Percentiles rank a stretch among this genome's conserved stretches.
phyloP scores from a whole-genome alignment of 805 yeast species.

The Candida sonorensis region DNA sequence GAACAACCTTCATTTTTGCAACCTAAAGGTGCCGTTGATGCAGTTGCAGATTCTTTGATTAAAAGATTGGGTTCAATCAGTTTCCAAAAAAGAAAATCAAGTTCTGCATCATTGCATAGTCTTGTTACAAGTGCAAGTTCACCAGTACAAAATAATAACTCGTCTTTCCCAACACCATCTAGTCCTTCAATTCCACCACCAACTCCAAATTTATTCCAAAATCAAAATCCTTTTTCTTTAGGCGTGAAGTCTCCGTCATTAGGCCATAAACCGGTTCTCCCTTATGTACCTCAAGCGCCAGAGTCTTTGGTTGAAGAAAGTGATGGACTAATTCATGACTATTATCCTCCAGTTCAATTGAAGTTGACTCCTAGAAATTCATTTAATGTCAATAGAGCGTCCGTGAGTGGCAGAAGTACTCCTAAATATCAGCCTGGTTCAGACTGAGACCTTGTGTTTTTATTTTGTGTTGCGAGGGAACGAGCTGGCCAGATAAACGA shows the following conservation, averaged over 20 bases:
- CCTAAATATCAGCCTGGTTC: constrained; percentile 6
- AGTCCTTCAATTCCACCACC: constrained; percentile 6
- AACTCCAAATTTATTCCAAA: constrained; percentile 4
- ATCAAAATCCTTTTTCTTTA: constrained; percentile 11
- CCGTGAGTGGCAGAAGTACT: constrained; percentile 8
- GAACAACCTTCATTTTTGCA: constrained; percentile 21
- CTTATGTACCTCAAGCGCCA: constrained; percentile 6
- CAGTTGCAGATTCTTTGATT: constrained; percentile 41
- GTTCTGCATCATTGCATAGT: constrained; percentile 17
- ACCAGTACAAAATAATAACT: too few species aligned
- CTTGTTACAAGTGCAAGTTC: constrained; percentile 5
- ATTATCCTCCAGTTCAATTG: too few species aligned
- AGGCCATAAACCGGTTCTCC: constrained; percentile 13
- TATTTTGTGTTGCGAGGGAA: too few species aligned
- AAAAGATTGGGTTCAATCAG: constrained; percentile 42
- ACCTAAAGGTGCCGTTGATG: constrained; percentile 40
- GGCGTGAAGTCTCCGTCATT: constrained; percentile 8
- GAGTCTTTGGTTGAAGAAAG: constrained; percentile 5
- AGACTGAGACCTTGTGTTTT: too few species aligned
- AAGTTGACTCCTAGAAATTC: constrained; percentile 21
- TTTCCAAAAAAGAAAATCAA: constrained; percentile 19
- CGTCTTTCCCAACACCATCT: constrained; percentile 2
- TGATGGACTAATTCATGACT: constrained; percentile 3
- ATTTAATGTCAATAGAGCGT: constrained; percentile 4
- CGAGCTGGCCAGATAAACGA: too few species aligned